A percentile compares a stretch with the other conserved stretches of the same genome.
These are phyloP conservation scores for Trichomonascus vanleenenianus DNA, from an alignment of 805 yeast species.

Conservation along the genomic window DNA sequence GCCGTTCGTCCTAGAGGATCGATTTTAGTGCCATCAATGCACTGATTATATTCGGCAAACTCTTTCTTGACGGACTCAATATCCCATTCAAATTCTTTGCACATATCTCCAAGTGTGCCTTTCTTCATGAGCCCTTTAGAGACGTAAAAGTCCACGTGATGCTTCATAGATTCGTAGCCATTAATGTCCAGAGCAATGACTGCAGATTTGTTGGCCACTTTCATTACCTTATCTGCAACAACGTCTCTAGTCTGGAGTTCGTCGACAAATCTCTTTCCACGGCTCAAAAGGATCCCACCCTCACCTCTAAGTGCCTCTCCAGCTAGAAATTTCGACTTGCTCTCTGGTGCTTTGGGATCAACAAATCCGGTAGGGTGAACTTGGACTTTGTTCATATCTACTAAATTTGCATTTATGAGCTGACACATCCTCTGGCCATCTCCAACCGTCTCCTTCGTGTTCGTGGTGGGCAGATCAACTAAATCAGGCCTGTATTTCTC, in stretches of 20 bases:
- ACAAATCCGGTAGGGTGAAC: constrained; percentile 64
- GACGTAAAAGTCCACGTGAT: constrained; percentile 40
- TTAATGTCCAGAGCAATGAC: constrained; percentile 39
- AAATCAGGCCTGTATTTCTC: constrained; percentile 53
- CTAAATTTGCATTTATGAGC: constrained; percentile 44
- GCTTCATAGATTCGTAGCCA: constrained; percentile 42
- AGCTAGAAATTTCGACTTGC: constrained; percentile 48
- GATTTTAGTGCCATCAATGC: too few relatives aligned
- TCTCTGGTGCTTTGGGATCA: constrained; percentile 42
- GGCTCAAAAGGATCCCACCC: constrained; percentile 52
- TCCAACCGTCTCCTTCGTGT: constrained; percentile 55
- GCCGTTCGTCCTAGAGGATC: too few relatives aligned
- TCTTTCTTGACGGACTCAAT: too few relatives aligned
- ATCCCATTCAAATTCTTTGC: constrained; percentile 8
- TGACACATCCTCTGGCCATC: constrained; percentile 46
- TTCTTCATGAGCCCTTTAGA: constrained; percentile 41
- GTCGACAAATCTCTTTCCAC: constrained; percentile 51
- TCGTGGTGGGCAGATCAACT: constrained; percentile 48
- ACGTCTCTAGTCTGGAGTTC: constrained; percentile 55
- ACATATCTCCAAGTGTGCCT: constrained; percentile 37
- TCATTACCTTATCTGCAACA: constrained; percentile 50
- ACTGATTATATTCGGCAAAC: too few relatives aligned
- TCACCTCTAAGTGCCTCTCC: constrained; percentile 62
- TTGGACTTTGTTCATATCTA: constrained; percentile 59
- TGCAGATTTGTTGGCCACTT: constrained; percentile 24